Evolutionary conservation across 2,329 filamentous ascomycete genomes (phyloP), one percentile per base, ranked within the genome.

Genomic region (Zasmidium citrigriseum): DNA sequence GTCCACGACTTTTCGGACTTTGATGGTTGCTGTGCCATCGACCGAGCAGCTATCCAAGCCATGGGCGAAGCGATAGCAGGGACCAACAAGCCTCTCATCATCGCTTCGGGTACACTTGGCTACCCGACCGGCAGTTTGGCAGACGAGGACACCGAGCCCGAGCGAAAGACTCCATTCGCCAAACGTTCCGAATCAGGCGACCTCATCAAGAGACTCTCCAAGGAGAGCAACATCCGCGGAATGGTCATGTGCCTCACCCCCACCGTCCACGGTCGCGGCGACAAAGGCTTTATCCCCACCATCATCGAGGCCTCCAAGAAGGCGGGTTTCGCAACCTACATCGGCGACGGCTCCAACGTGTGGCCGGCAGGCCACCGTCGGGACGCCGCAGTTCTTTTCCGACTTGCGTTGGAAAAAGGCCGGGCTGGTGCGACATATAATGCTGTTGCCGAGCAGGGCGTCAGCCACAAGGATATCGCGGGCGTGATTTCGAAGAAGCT

Each of bases 241-340:
- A 68, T 63, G 18, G 61, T 68, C 7, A 67, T 82, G 4, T 72
- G 78, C 0, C 68, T 81, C 0, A 69, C 78, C 2, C 77, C 77
- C 0, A 80, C 69, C 23, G 78, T 81, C 0, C 79, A 81, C 61
- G 79, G 79, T 2, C 71, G 70, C 12, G 77, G 73, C 1, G 77
- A 74, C 10, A 75, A 72, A 56, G 73, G 73, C 2, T 68, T 72
- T 23, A 67, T 78, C 22, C 20, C 57, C n/a, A 61, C 74, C 54
- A 70, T 77, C 55, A 72, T 76, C 66, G 18, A 59, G 11, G 62
- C 68, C 3, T 72, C 70, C 10, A 69, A 64, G 14, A 55, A 67
- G 46, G 64, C 62, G 23, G 73, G 76, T 4, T 63, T 67, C 29
- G 64, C 69, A 1, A 48, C 63, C 4, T 67, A 72, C 54, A 58